Evolutionary conservation across 148 eudicot genomes (phyloP).

Genomic region (Heliosperma pusillum): DNA sequence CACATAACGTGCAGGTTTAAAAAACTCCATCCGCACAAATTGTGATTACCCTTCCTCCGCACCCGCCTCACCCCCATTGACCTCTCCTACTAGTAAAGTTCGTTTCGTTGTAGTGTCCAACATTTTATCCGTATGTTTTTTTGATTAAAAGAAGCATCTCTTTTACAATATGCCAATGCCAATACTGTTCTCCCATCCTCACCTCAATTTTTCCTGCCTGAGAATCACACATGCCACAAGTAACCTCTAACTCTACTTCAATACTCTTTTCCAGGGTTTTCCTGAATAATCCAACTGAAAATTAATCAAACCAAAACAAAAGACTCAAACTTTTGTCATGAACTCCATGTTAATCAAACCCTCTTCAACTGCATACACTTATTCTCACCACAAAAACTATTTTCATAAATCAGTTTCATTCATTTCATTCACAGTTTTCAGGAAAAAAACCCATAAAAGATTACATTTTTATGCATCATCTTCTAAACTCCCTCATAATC

Average conservation of each 20-base stretch:
- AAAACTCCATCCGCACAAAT: too few species aligned
- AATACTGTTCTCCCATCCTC: too few species aligned
- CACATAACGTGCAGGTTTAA: too few species aligned
- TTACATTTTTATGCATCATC: constrained; percentile 15
- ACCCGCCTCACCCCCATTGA: too few species aligned
- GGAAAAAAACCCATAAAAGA: constrained; percentile 21
- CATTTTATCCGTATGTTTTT: too few species aligned
- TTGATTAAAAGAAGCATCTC: too few species aligned
- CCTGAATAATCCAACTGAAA: constrained; percentile 6
- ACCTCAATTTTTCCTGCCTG: too few species aligned
- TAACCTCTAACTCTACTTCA: neutral
- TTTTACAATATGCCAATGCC: too few species aligned
- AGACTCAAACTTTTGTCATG: constrained; percentile 21
- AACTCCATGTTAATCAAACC: constrained; percentile 28
- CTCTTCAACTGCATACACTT: constrained; percentile 23
- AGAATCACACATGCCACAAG: neutral
- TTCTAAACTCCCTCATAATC: constrained; percentile 11
- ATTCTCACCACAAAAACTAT: constrained; percentile 9
- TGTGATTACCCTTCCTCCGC: too few species aligned
- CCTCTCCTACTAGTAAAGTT: too few species aligned
- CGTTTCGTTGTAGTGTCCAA: too few species aligned
- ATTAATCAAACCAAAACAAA: neutral
- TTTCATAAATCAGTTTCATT: constrained; percentile 19
- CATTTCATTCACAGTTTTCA: constrained; percentile 22
- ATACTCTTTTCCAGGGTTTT: neutral